A percentile compares a stretch with the other conserved stretches of the same genome.
Evolutionary conservation across 176 grass and related monocot species (phyloP).

Genomic region (Phragmites australis): DNA sequence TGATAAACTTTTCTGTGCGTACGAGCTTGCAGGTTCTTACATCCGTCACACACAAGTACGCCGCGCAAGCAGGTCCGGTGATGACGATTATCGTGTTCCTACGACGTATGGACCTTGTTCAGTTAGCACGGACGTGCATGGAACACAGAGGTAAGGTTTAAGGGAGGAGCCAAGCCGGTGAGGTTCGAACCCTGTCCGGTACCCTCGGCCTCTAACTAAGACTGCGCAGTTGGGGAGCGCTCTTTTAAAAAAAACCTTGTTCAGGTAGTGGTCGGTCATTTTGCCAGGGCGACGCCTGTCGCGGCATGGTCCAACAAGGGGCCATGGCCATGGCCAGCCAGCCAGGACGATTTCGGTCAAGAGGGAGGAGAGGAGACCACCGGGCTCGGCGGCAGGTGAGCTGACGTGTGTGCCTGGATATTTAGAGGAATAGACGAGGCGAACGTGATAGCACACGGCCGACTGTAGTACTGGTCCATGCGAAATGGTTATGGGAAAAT

Average conservation of each 20-base stretch:
- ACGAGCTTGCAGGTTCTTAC: no score
- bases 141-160: no score
- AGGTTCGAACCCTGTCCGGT: no score
- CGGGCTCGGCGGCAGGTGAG: not conserved
- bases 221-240: no score
- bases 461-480: not conserved
- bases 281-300: not conserved
- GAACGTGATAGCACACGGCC: not conserved
- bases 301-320: not conserved
- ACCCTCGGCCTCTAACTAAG: no score
- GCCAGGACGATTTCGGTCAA: not conserved
- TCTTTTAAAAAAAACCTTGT: no score
- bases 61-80: not conserved
- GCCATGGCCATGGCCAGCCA: not conserved
- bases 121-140: no score
- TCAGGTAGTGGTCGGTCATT: not conserved
- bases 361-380: not conserved
- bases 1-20: no score
- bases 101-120: no score
- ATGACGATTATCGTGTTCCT: no score
- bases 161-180: no score
- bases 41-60: not conserved
- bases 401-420: not conserved
- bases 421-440: not conserved
- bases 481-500: not conserved